These are phyloP conservation scores for Pisolithus marmoratus DNA, from an alignment of 768 basidiomycete genomes.

Conservation along the genomic window DNA sequence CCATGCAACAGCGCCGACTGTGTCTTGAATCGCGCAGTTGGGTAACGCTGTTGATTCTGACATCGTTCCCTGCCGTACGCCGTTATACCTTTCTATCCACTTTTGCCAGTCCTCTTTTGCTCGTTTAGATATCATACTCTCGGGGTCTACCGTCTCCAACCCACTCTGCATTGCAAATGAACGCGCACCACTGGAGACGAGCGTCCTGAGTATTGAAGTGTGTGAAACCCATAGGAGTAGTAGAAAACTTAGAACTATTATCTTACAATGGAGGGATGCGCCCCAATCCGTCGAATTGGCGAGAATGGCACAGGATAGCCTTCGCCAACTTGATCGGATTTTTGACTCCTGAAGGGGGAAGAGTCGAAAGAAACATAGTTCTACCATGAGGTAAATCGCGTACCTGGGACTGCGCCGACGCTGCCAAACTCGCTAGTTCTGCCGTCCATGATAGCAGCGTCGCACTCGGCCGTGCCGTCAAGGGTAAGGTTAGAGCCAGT, in stretches of 20 bases:
- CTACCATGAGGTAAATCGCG: background rate
- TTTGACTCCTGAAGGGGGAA: constrained; percentile 44
- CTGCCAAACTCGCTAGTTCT: constrained; percentile 53
- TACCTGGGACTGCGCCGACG: constrained; percentile 69
- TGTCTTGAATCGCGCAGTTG: constrained; percentile 55
- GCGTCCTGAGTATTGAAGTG: constrained; percentile 35
- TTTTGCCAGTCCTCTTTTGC: constrained; percentile 51
- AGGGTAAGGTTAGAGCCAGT: constrained; percentile 75
- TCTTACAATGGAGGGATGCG: constrained; percentile 63
- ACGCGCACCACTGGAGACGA: constrained; percentile 58
- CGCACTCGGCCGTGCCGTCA: constrained; percentile 75
- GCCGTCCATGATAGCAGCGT: constrained; percentile 68
- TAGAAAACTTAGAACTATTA: background rate
- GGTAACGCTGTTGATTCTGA: background rate
- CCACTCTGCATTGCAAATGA: constrained; percentile 40
- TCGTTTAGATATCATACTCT: constrained; percentile 43
- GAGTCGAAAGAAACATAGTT: background rate
- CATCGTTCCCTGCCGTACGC: background rate
- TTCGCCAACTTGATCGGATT: constrained; percentile 66
- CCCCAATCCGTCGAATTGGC: constrained; percentile 45
- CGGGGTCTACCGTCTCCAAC: constrained; percentile 33
- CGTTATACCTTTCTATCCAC: constrained; percentile 49
- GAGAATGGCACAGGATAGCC: constrained; percentile 49
- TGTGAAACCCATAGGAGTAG: background rate
- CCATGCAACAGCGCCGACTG: constrained; percentile 73